These are phyloP conservation scores for Grifola frondosa DNA, from an alignment of 1,284 basidiomycete species.

Conservation along the genomic window DNA sequence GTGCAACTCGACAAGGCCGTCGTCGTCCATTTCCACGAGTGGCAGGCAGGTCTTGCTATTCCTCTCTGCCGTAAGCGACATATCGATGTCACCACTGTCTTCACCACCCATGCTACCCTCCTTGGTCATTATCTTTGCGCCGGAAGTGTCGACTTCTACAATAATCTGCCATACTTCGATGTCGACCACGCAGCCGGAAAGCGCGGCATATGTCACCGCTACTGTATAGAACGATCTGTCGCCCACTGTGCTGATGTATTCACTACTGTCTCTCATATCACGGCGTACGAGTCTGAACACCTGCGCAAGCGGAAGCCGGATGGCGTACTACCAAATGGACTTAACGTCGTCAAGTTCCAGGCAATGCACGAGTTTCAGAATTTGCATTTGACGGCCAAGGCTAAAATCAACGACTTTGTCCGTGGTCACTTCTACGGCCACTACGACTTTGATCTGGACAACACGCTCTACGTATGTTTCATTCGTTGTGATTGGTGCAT, in stretches of 20 bases:
- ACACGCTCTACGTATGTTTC: slow-evolving; percentile 83
- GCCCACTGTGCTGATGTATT: slow-evolving; percentile 97
- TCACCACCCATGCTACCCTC: slow-evolving; percentile 98
- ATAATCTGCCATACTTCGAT: slow-evolving; percentile 99
- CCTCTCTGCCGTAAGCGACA: slow-evolving; percentile 95
- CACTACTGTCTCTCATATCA: slow-evolving; percentile 97
- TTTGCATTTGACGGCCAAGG: slow-evolving; percentile 87
- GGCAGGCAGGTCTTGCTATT: slow-evolving; percentile 97
- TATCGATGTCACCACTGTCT: slow-evolving; percentile 96
- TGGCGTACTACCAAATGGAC: slow-evolving; percentile 95
- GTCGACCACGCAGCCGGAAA: slow-evolving; percentile 99
- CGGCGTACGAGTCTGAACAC: slow-evolving; percentile 96
- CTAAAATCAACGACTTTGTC: slow-evolving; percentile 97
- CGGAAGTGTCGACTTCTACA: slow-evolving; percentile 98
- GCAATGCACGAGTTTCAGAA: slow-evolving; percentile 99
- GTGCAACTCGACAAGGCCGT: slow-evolving; percentile 80
- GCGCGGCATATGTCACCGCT: slow-evolving; percentile 88
- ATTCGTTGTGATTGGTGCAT: not conserved
- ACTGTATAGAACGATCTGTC: slow-evolving; percentile 95
- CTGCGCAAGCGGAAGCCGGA: slow-evolving; percentile 97
- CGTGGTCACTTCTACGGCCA: slow-evolving; percentile 98
- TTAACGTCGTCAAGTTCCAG: slow-evolving; percentile 96
- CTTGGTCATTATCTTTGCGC: slow-evolving; percentile 98
- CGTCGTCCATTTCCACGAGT: slow-evolving; percentile 98
- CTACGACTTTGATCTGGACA: slow-evolving; percentile 93